Evolutionary conservation across 345 rosid genomes (phyloP).

Genomic region (Jatropha curcas): DNA sequence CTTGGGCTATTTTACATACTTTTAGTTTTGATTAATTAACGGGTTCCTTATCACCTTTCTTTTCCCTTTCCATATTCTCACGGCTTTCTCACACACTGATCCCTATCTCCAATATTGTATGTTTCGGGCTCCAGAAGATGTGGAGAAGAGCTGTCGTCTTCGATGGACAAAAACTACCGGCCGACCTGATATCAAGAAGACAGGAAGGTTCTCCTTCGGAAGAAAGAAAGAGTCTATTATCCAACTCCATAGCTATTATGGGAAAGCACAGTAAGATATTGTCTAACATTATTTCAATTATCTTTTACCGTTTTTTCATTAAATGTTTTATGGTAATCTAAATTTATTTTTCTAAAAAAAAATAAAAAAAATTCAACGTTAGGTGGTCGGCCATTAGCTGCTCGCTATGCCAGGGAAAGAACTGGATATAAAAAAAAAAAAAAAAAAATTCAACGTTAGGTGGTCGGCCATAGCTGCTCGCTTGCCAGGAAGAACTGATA

Average conservation of each 20-base stretch:
- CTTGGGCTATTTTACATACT: conserved; percentile 10
- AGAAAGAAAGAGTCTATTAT: conserved; percentile 95
- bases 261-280: conserved; percentile 79
- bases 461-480: conserved; percentile 99
- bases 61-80: too few species aligned
- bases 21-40: too few species aligned
- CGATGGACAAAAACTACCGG: conserved; percentile 96
- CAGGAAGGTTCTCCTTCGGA: conserved; percentile 90
- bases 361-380: too few species aligned
- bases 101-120: not conserved
- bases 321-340: too few species aligned
- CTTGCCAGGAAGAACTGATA: conserved; percentile 96
- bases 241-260: conserved; percentile 72
- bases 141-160: conserved; percentile 96
- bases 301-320: too few species aligned
- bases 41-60: too few species aligned
- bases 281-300: not conserved
- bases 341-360: not conserved
- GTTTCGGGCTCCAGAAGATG: conserved; percentile 83
- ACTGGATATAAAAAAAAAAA: too few species aligned
- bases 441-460: conserved; percentile 53
- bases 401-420: too few species aligned
- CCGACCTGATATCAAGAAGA: conserved; percentile 91
- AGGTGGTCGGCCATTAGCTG: too few species aligned
- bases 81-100: too few species aligned